Conservation (phyloP, 257 asterid genomes). For the Salvia hispanica region DNA sequence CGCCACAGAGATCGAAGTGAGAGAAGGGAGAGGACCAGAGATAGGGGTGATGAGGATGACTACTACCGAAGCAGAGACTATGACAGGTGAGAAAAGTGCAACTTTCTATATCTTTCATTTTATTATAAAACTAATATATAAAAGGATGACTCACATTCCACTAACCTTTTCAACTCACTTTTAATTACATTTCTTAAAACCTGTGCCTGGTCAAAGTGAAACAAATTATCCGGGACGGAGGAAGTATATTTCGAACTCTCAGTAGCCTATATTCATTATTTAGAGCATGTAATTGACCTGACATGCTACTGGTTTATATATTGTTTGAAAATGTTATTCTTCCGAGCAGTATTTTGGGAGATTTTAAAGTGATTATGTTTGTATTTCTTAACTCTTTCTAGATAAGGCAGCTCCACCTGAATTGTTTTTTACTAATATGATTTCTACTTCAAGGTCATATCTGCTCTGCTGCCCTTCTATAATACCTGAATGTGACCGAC, state of each 20-base stretch:
- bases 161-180: no score
- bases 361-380: no score
- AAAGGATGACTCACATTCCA: no score
- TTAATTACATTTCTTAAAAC: no score
- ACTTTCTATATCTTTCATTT: not conserved
- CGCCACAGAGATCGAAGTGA: conserved; percentile 74
- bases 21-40: conserved; percentile 77
- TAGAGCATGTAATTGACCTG: not conserved
- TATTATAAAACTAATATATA: no score
- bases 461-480: conserved; percentile 2
- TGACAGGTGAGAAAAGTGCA: conserved; percentile 59
- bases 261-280: not conserved
- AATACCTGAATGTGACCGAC: conserved; percentile 65
- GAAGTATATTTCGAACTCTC: not conserved
- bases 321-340: not conserved
- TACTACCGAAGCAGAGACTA: conserved; percentile 60
- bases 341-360: not conserved
- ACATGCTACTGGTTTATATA: not conserved
- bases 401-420: not conserved
- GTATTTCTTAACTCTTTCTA: no score
- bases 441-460: not conserved
- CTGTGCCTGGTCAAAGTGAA: no score
- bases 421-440: not conserved
- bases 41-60: conserved; percentile 68
- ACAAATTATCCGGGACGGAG: no score